phyloP scores from a whole-genome alignment of 176 grass and related monocot genomes.

The Aegilops umbellulata region DNA sequence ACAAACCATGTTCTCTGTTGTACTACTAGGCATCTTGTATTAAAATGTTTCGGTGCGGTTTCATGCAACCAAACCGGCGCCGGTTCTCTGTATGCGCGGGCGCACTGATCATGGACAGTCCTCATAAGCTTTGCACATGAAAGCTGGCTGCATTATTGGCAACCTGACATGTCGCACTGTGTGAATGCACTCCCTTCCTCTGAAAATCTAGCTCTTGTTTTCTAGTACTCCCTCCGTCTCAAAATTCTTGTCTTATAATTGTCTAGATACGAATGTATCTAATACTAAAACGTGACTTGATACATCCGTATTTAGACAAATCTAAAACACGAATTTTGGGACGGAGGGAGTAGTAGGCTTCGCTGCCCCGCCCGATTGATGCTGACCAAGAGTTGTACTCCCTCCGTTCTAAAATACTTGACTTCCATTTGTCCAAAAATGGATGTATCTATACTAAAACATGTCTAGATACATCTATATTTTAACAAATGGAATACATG shows the following conservation, averaged over 20 bases:
- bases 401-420: too few species aligned
- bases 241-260: too few species aligned
- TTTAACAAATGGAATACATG: too few species aligned
- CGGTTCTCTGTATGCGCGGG: not conserved
- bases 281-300: too few species aligned
- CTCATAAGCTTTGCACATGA: slow-evolving; percentile 11
- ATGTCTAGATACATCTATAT: too few species aligned
- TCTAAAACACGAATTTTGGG: too few species aligned
- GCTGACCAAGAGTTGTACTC: not conserved
- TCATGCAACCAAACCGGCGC: not conserved
- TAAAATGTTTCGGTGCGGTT: not conserved
- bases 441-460: too few species aligned
- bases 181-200: not conserved
- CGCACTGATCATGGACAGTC: not conserved
- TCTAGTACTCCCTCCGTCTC: too few species aligned
- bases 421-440: too few species aligned
- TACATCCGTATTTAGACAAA: too few species aligned
- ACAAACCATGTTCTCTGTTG: slow-evolving; percentile 26
- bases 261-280: too few species aligned
- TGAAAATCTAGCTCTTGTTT: not conserved
- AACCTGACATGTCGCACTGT: slow-evolving; percentile 19
- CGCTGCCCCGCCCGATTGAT: not conserved
- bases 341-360: not conserved
- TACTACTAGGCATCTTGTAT: not conserved
- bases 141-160: slow-evolving; percentile 14